Conservation (phyloP, 1,139 yeast species). For the Pichia sorboxylosa region DNA sequence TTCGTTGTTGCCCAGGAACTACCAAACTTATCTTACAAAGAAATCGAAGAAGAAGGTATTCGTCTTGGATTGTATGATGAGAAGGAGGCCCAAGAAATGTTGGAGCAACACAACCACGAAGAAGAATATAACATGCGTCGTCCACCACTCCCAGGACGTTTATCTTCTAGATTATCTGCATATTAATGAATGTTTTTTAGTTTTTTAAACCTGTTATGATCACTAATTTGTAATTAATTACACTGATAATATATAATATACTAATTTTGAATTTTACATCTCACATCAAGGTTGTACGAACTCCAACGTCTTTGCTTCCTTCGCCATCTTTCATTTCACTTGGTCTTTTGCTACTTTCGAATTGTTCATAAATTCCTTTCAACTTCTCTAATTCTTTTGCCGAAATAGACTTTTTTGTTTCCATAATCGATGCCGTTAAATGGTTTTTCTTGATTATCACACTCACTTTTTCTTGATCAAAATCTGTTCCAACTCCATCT, state of each 20-base stretch:
- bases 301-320: conserved; percentile 77
- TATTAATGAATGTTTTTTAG: background rate
- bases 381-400: conserved; percentile 56
- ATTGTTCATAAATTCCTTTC: conserved; percentile 53
- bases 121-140: background rate
- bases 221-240: too few species aligned
- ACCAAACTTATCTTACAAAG: conserved; percentile 35
- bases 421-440: conserved; percentile 51
- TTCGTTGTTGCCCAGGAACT: conserved; percentile 41
- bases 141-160: background rate
- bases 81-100: conserved; percentile 15
- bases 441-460: conserved; percentile 42
- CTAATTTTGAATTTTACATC: background rate
- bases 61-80: conserved; percentile 38
- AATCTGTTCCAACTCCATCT: background rate
- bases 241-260: background rate
- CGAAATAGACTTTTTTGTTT: conserved; percentile 84
- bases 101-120: conserved; percentile 1
- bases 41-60: conserved; percentile 37
- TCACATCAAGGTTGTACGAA: conserved; percentile 40
- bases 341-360: conserved; percentile 59
- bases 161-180: too few species aligned
- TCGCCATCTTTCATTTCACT: conserved; percentile 87
- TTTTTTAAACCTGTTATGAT: background rate
- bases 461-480: background rate